These are phyloP conservation scores for Moringa oleifera DNA, from an alignment of 345 rosid species.

Conservation along the genomic window DNA sequence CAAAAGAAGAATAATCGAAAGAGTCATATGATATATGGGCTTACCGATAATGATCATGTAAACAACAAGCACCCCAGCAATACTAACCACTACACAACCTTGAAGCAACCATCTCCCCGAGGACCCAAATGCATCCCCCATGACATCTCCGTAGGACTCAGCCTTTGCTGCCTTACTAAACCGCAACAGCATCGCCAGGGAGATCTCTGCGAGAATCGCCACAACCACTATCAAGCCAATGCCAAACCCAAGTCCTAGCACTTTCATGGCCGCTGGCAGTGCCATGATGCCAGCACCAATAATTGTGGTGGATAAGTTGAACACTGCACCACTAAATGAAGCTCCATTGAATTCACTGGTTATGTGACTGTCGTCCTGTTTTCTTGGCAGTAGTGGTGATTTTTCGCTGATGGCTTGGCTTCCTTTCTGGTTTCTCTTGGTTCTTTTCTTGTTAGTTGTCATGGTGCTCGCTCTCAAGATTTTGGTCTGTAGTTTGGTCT, in stretches of 20 bases:
- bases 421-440: background rate
- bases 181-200: conserved; percentile 60
- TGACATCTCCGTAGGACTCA: conserved; percentile 61
- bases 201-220: conserved; percentile 67
- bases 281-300: conserved; percentile 89
- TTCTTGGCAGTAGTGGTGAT: background rate
- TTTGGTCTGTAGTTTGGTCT: background rate
- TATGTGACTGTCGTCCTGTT: background rate
- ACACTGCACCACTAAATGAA: conserved; percentile 78
- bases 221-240: conserved; percentile 54
- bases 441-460: background rate
- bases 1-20: background rate
- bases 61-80: conserved; percentile 67
- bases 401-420: background rate
- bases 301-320: conserved; percentile 64
- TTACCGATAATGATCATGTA: conserved; percentile 77
- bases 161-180: conserved; percentile 62
- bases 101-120: conserved; percentile 51
- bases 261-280: conserved; percentile 78
- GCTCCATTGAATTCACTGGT: conserved; percentile 55
- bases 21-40: conserved; percentile 17
- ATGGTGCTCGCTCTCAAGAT: background rate
- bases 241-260: conserved; percentile 60
- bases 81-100: conserved; percentile 53
- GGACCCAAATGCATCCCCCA: conserved; percentile 77